Conservation (phyloP, 768 basidiomycete species). For the Serendipita vermifera region DNA sequence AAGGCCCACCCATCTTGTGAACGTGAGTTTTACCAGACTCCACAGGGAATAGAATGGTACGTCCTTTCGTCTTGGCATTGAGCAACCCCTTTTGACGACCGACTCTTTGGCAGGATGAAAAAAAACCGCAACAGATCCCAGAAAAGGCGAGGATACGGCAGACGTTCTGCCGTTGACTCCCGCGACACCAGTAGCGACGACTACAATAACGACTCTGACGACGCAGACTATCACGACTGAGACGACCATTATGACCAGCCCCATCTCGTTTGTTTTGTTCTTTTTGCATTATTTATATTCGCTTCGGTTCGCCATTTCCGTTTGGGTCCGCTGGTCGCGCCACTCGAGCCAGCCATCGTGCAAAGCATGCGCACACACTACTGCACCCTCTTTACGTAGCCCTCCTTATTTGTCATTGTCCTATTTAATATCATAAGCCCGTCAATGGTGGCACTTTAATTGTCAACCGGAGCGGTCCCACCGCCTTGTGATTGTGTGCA, state of each 20-base stretch:
- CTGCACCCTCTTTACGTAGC: too few species aligned
- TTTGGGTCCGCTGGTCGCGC: background rate
- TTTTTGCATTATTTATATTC: background rate
- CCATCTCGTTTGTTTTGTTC: background rate
- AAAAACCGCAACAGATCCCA: slow-evolving; percentile 3
- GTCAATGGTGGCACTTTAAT: too few species aligned
- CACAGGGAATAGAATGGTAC: background rate
- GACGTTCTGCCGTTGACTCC: background rate
- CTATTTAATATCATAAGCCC: too few species aligned
- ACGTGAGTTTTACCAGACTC: background rate
- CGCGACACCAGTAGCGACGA: background rate
- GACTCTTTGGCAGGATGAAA: background rate
- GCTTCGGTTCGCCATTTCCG: background rate
- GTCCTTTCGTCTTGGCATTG: background rate
- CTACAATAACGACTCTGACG: slow-evolving; percentile 1
- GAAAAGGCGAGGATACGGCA: background rate
- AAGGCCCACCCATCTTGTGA: background rate
- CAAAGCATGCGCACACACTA: too few species aligned
- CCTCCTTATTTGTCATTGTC: too few species aligned
- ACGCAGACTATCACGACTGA: slow-evolving; percentile 10
- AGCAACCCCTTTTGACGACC: background rate
- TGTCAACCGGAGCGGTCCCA: too few species aligned
- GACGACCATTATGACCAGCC: background rate
- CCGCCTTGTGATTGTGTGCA: too few species aligned
- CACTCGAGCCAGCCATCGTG: too few species aligned